A percentile compares a stretch with the other conserved stretches of the same genome.
phyloP scores from a whole-genome alignment of 2,329 filamentous ascomycete genomes.

The Ophiostoma tasmaniense region DNA sequence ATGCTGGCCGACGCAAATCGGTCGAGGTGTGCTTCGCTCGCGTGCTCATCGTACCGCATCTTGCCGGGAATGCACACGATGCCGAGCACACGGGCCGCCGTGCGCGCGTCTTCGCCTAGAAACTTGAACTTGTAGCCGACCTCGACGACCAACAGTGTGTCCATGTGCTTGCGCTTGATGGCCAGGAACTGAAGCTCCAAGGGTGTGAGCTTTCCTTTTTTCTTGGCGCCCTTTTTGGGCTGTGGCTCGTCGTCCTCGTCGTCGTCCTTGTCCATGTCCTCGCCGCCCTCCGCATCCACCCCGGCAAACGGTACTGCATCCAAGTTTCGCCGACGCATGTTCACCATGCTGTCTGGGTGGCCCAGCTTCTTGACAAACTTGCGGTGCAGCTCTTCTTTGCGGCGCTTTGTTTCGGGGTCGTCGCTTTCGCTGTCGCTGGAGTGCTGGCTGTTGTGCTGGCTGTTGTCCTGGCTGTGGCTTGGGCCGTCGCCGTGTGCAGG shows the following conservation, averaged over 20 bases:
- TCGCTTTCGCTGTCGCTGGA: constrained; percentile 18
- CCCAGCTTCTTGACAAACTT: constrained; percentile 89
- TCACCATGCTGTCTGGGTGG: constrained; percentile 68
- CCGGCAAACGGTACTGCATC: constrained; percentile 41
- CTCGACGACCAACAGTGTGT: constrained; percentile 84
- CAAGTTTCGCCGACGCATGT: constrained; percentile 53
- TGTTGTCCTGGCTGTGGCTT: not conserved
- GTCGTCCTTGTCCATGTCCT: constrained; percentile 37
- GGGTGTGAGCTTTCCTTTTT: constrained; percentile 77
- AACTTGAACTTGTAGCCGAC: constrained; percentile 98
- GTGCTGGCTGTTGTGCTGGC: not conserved
- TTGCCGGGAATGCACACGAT: constrained; percentile 98
- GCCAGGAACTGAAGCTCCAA: constrained; percentile 91
- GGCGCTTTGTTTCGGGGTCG: constrained; percentile 26
- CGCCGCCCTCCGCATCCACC: constrained; percentile 45
- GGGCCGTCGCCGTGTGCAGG: not conserved
- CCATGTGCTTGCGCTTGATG: constrained; percentile 84
- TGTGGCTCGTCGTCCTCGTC: constrained; percentile 43
- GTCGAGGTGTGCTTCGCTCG: constrained; percentile 84
- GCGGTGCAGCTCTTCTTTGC: constrained; percentile 64
- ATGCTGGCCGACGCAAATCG: constrained; percentile 94
- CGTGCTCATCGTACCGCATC: constrained; percentile 85
- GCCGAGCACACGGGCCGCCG: constrained; percentile 79
- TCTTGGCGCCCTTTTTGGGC: constrained; percentile 45
- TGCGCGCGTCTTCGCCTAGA: constrained; percentile 88